Evolutionary conservation across 768 basidiomycete genomes (phyloP).

Genomic region (Boletus vinaceobasis): DNA sequence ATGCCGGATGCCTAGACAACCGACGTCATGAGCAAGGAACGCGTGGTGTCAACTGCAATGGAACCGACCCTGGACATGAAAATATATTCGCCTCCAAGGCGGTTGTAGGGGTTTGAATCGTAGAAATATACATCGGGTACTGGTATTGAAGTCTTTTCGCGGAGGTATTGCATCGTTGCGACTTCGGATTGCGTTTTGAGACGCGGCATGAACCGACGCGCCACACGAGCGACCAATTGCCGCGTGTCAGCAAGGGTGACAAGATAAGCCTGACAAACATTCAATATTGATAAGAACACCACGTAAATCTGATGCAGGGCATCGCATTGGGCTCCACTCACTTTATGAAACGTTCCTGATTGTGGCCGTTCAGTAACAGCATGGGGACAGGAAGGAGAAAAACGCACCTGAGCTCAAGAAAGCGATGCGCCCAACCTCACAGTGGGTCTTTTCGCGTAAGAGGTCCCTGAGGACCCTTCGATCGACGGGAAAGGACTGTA

Average conservation of each 20-base stretch:
- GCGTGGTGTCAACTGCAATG: neutral
- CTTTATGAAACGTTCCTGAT: constrained; percentile 84
- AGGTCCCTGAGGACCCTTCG: constrained; percentile 72
- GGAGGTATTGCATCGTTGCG: constrained; percentile 79
- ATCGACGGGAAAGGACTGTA: constrained; percentile 72
- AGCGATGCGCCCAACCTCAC: constrained; percentile 63
- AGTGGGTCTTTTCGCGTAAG: constrained; percentile 64
- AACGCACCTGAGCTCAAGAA: constrained; percentile 72
- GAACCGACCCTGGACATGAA: constrained; percentile 76
- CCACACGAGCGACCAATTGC: constrained; percentile 74
- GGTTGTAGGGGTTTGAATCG: constrained; percentile 81
- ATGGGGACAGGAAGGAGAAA: constrained; percentile 6
- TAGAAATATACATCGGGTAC: constrained; percentile 75
- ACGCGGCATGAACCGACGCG: constrained; percentile 81
- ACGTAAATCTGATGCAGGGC: constrained; percentile 5
- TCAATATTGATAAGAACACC: neutral
- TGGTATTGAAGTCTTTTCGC: constrained; percentile 64
- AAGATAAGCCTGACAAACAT: constrained; percentile 64
- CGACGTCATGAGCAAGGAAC: neutral
- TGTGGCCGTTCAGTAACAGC: neutral
- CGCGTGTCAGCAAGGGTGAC: constrained; percentile 59
- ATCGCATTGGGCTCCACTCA: constrained; percentile 20
- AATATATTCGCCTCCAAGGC: constrained; percentile 81
- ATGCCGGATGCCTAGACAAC: constrained; percentile 63
- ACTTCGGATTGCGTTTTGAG: constrained; percentile 87